Evolutionary conservation across 2,329 filamentous ascomycete genomes (phyloP), one percentile per base, ranked within the genome.

Genomic region (Parascedosporium putredinis): DNA sequence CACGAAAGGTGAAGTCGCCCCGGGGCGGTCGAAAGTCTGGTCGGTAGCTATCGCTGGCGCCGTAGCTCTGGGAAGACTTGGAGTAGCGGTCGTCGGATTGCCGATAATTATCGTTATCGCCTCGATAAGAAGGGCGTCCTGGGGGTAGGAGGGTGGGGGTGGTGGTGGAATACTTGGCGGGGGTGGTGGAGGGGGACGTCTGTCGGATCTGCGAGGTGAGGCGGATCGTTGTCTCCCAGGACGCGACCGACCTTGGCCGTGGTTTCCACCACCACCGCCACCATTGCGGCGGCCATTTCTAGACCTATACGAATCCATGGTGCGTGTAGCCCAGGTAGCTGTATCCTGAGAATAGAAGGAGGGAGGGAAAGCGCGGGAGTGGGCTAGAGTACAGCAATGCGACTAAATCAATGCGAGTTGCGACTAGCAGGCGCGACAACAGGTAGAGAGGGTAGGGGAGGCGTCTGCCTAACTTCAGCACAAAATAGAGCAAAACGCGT

Each of bases 1-100:
- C 63, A 5, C 73, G 72, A 52, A 81, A 81, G 1, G 73, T 75
- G 57, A 81, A 81, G 47, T 79, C 75, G 33, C 75, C 61, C 45
- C 67, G 68, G 1, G 68, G 59, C 3, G 59, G 69, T 12, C 61
- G 57, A 25, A 49, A 49, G 24, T 49, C 38, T 9, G 47, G 47
- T 9, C 47, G 24, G 40, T 49, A 49, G 38, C 38, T 49, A 34
- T 49, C 47, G 22, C 20, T 20, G 47, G 38, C 47, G 36, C 27
- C n/a, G 3, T 42, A 25, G 24, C n/a, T 42, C 18, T 22, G 23
- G 24, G 44, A 33, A 36, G 23, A 23, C 25, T 29, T 31, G 4
- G 34, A 14, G 4, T 42, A 42, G 5, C 38, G 38, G 25, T 49
- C 47, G 25, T 40, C 36, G 18, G 36, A 20, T 5, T n/a, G 36